phyloP scores from a whole-genome alignment of 441 rosid species.

The Caryocar brasiliense region DNA sequence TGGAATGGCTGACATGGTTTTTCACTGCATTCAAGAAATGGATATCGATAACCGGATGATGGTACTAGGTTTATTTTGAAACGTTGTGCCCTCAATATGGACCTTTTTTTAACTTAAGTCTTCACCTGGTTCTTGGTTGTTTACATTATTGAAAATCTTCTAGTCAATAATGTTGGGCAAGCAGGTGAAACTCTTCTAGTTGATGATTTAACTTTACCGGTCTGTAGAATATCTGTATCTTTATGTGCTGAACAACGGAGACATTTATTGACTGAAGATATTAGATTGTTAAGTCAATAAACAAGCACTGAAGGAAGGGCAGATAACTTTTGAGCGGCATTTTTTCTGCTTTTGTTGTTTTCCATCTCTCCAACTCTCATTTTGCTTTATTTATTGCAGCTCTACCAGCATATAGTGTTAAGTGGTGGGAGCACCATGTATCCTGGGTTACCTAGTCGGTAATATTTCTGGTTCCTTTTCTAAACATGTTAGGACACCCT shows the following conservation, averaged over 20 bases:
- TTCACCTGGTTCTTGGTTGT: too few relatives aligned
- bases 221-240: too few relatives aligned
- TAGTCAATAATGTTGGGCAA: too few relatives aligned
- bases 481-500: too few relatives aligned
- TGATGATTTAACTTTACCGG: too few relatives aligned
- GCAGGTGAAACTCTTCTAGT: too few relatives aligned
- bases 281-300: neutral
- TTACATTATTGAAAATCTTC: too few relatives aligned
- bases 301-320: neutral
- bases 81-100: too few relatives aligned
- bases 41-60: slow-evolving; percentile 95
- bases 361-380: neutral
- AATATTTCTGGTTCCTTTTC: slow-evolving; percentile 5
- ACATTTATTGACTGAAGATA: neutral
- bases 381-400: slow-evolving; percentile 36
- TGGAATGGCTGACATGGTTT: slow-evolving; percentile 99
- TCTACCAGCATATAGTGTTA: slow-evolving; percentile 92
- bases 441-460: slow-evolving; percentile 98
- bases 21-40: slow-evolving; percentile 98
- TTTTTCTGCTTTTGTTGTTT: neutral
- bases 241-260: neutral
- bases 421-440: slow-evolving; percentile 99
- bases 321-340: neutral
- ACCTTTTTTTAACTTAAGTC: too few relatives aligned
- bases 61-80: too few relatives aligned